These are phyloP conservation scores for Fusarium coicis DNA, from an alignment of 2,329 filamentous ascomycete species.

Conservation along the genomic window DNA sequence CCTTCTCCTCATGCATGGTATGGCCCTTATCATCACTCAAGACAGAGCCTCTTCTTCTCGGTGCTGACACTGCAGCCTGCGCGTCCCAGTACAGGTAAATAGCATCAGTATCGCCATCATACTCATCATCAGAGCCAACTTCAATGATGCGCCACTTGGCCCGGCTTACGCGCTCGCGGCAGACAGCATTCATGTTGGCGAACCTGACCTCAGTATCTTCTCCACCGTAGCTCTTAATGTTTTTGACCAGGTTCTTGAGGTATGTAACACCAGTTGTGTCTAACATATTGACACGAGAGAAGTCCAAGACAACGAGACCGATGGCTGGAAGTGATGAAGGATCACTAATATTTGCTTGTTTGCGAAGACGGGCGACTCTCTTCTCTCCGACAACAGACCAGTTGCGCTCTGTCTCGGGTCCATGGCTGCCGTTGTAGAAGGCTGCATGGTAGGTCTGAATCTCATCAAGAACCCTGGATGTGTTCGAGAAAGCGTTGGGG, in stretches of 20 bases:
- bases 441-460: constrained; percentile 58
- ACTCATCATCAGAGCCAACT: constrained; percentile 10
- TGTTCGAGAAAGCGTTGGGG: constrained; percentile 67
- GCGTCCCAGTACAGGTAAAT: constrained; percentile 32
- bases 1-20: constrained; percentile 32
- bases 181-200: constrained; percentile 57
- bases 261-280: constrained; percentile 64
- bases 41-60: constrained; percentile 26
- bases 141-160: constrained; percentile 50
- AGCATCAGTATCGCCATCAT: constrained; percentile 1
- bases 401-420: constrained; percentile 53
- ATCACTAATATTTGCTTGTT: constrained; percentile 48
- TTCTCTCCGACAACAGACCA: constrained; percentile 66
- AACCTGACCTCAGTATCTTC: constrained; percentile 59
- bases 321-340: constrained; percentile 51
- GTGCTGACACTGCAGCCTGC: constrained; percentile 24
- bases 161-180: constrained; percentile 52
- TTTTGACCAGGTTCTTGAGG: constrained; percentile 59
- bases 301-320: constrained; percentile 62
- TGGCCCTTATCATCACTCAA: constrained; percentile 28
- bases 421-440: constrained; percentile 49
- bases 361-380: constrained; percentile 58
- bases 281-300: constrained; percentile 61
- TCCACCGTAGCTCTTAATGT: constrained; percentile 62
- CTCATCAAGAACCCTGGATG: constrained; percentile 60